Base-by-base conservation (phyloP, 2,329 filamentous ascomycete genomes). In the Pseudogymnoascus sp. region DNA sequence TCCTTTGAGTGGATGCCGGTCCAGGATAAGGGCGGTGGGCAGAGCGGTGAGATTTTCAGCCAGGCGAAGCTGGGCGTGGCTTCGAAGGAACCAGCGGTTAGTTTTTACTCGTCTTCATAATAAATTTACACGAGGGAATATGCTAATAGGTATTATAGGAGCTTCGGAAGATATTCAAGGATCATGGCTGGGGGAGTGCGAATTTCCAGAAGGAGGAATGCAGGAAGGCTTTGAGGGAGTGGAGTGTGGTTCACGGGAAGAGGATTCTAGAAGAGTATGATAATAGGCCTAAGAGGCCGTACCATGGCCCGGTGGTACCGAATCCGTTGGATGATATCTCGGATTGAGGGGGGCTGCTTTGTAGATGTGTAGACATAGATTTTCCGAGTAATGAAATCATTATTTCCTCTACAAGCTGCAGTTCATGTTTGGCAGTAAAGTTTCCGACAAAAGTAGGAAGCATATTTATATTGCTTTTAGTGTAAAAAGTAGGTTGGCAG, bases 151-250 rank as follows among this genome's bases (percentile, higher is more conserved):
- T 3, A 7, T 40, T 12, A 19, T 19, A 60, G 59, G 59, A 35
- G 8, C 24, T 60, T 38, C 59, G 16, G 24, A 41, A 6, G n/a
- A 41, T 60, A 33, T 60, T 38, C 19, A 60, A 19, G 16, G 33
- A 60, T n/a, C 28, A 41, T 61, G 59, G 59, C 19, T 61, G 59
- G 59, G 59, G 59, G 41, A 61, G 59, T 41, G n/a, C 59, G 26
- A 26, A 24, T 16, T 61, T 61, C 59, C 33, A 16, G n/a, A 61
- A 38, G 59, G 59, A 41, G 24, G 59, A 41, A 33, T 61, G 59
- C 19, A 41, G 59, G 33, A 41, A 61, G 33, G 59, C 33, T 24
- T 40, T 61, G 33, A 61, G 26, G 16, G 59, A 24, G 19, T 61
- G 33, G 33, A 6, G 4, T 26, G 41, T 41, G 12, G 59, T 16